phyloP scores from a whole-genome alignment of 2,329 filamentous ascomycete species.

The Xylariales sp. region DNA sequence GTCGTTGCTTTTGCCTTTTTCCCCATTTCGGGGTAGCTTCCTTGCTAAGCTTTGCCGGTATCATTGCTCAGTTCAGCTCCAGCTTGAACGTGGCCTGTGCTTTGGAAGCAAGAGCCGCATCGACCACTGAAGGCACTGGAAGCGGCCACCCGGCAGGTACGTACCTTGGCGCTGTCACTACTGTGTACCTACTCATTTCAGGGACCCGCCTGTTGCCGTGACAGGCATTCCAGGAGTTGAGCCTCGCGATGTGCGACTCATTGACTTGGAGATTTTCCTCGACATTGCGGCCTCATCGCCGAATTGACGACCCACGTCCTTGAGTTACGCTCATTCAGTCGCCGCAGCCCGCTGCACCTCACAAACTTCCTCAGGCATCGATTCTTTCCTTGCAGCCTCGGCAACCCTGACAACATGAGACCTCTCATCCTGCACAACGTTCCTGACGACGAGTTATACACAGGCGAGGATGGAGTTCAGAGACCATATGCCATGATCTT shows the following conservation, averaged over 20 bases:
- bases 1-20: constrained; percentile 3
- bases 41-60: not conserved
- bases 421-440: constrained; percentile 66
- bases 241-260: not conserved
- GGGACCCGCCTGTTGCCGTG: constrained; percentile 5
- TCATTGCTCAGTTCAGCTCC: too few relatives aligned
- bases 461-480: constrained; percentile 60
- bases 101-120: too few relatives aligned
- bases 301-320: too few relatives aligned
- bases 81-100: too few relatives aligned
- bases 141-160: too few relatives aligned
- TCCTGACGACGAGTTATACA: constrained; percentile 62
- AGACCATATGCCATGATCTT: constrained; percentile 64
- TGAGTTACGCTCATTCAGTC: too few relatives aligned
- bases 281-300: too few relatives aligned
- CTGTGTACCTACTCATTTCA: not conserved
- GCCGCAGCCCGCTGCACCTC: too few relatives aligned
- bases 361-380: not conserved
- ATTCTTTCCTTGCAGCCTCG: too few relatives aligned
- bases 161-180: too few relatives aligned
- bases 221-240: not conserved
- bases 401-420: constrained; percentile 55
- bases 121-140: too few relatives aligned
- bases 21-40: not conserved
- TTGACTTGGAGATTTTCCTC: not conserved